A percentile compares a stretch with the other conserved stretches of the same genome.
Evolutionary conservation across 352 stramenopile genomes (phyloP).

Genomic region (Globisporangium nodosum): DNA sequence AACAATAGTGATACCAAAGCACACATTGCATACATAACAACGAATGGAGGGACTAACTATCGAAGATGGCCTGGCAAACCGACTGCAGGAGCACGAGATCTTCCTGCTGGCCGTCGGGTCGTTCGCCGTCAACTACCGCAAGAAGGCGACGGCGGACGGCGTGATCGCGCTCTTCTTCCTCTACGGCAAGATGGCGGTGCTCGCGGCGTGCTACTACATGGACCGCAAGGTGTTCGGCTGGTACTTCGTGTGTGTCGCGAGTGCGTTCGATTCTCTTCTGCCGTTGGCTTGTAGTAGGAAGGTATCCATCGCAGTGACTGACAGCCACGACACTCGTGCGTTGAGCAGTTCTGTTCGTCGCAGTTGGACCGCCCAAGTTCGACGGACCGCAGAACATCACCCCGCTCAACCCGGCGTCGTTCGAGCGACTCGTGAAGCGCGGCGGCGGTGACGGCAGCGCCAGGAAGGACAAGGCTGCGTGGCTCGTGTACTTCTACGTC

Average conservation of each 20-base stretch:
- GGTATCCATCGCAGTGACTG: too few species aligned
- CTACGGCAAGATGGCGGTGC: slow-evolving; percentile 59
- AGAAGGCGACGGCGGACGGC: slow-evolving; percentile 64
- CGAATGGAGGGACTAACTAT: too few species aligned
- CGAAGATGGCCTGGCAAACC: too few species aligned
- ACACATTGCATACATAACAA: too few species aligned
- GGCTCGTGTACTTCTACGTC: slow-evolving; percentile 68
- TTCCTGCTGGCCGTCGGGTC: slow-evolving; percentile 49
- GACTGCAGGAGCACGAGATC: slow-evolving; percentile 59
- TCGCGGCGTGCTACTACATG: slow-evolving; percentile 62
- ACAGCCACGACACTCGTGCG: not conserved
- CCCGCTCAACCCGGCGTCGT: slow-evolving; percentile 32
- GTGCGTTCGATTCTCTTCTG: slow-evolving; percentile 14
- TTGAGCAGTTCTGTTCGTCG: slow-evolving; percentile 39
- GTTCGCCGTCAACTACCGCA: slow-evolving; percentile 68
- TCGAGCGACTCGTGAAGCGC: slow-evolving; percentile 45
- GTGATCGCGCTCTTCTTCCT: slow-evolving; percentile 62
- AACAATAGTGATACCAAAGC: too few species aligned
- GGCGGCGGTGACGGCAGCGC: slow-evolving; percentile 14
- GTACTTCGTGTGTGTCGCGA: slow-evolving; percentile 52
- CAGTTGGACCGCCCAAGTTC: slow-evolving; percentile 58
- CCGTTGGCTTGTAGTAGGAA: too few species aligned
- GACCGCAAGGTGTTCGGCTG: slow-evolving; percentile 56
- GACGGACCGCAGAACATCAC: slow-evolving; percentile 48
- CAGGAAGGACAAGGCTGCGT: slow-evolving; percentile 32